Conservation (phyloP, 768 basidiomycete genomes). For the Trametes meyenii region DNA sequence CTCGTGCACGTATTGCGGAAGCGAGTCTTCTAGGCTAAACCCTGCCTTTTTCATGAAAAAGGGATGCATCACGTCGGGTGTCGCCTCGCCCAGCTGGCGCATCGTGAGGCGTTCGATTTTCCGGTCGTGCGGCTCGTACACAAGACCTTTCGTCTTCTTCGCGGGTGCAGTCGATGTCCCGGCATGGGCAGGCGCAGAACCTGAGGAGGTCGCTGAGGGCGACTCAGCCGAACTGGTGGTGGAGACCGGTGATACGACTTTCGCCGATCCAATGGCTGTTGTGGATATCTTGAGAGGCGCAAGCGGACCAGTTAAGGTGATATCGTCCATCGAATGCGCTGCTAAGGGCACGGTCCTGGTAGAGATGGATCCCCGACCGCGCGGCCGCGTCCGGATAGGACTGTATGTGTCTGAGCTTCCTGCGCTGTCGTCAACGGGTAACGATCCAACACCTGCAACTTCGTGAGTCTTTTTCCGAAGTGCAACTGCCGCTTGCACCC, state of each 20-base stretch:
- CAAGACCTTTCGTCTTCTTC: slow-evolving; percentile 36
- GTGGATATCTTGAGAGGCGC: slow-evolving; percentile 7
- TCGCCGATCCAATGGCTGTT: background rate
- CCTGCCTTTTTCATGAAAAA: slow-evolving; percentile 86
- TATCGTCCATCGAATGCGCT: slow-evolving; percentile 16
- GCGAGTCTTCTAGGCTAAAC: slow-evolving; percentile 78
- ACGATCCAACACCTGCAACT: background rate
- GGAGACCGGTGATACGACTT: slow-evolving; percentile 7
- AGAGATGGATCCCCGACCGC: slow-evolving; percentile 16
- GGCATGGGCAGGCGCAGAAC: background rate
- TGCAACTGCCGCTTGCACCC: slow-evolving; percentile 3
- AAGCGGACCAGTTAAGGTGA: background rate
- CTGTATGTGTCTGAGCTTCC: background rate
- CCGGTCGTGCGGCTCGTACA: slow-evolving; percentile 60
- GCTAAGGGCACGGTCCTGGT: slow-evolving; percentile 10
- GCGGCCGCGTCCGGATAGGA: slow-evolving; percentile 4
- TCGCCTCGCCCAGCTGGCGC: slow-evolving; percentile 87
- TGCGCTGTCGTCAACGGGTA: background rate
- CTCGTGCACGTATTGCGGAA: slow-evolving; percentile 88
- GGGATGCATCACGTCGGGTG: slow-evolving; percentile 85
- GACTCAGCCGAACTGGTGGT: slow-evolving; percentile 1
- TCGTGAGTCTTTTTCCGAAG: slow-evolving; percentile 18
- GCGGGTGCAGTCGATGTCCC: slow-evolving; percentile 12
- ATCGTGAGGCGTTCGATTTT: slow-evolving; percentile 80
- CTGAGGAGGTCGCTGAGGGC: slow-evolving; percentile 1